Evolutionary conservation across 805 yeast genomes (phyloP).

Genomic region (Kuraishia cidri): DNA sequence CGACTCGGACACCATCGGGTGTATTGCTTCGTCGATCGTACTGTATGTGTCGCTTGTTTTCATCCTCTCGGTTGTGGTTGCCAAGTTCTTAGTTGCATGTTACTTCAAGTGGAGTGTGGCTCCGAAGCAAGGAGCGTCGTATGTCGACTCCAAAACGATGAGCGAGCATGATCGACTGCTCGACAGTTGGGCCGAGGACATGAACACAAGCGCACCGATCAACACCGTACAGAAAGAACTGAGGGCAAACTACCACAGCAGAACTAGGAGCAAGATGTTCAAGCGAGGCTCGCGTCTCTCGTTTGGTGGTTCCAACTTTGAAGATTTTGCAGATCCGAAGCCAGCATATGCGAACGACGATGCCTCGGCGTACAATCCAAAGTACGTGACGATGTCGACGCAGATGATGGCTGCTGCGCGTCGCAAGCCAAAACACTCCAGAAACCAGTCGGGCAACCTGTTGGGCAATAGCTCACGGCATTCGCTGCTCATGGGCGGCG

Average conservation of each 20-base stretch:
- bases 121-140: constrained; percentile 65
- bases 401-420: constrained; percentile 33
- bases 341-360: constrained; percentile 21
- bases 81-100: constrained; percentile 78
- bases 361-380: constrained; percentile 27
- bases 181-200: constrained; percentile 81
- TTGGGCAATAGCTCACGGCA: too few relatives aligned
- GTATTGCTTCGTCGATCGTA: constrained; percentile 85
- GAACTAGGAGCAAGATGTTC: constrained; percentile 29
- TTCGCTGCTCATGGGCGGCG: constrained; percentile 20
- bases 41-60: constrained; percentile 74
- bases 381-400: constrained; percentile 55
- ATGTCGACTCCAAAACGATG: constrained; percentile 47
- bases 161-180: constrained; percentile 54
- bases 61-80: constrained; percentile 70
- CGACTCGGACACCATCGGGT: constrained; percentile 86
- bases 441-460: too few relatives aligned
- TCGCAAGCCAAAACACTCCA: too few relatives aligned
- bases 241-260: constrained; percentile 36
- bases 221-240: constrained; percentile 38
- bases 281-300: constrained; percentile 24
- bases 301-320: constrained; percentile 29
- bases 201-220: constrained; percentile 40
- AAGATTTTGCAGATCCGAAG: constrained; percentile 11
- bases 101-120: constrained; percentile 83